Percentiles rank a stretch among this genome's conserved stretches.
Evolutionary conservation across 345 rosid species (phyloP).

Genomic region (Linum trigynum): DNA sequence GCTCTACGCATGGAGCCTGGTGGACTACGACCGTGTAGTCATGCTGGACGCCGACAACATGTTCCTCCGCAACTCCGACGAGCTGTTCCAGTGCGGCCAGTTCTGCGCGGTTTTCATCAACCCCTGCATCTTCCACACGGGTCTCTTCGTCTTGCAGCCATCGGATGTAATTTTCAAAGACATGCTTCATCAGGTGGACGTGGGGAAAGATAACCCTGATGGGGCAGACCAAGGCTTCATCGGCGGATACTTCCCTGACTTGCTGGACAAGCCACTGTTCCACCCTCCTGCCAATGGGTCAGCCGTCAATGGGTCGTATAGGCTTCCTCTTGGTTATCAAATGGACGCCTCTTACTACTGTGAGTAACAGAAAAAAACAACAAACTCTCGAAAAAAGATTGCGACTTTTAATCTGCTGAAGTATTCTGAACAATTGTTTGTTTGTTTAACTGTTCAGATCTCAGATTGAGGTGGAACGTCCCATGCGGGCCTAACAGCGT

Average conservation of each 20-base stretch:
- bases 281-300: constrained; percentile 47
- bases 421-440: background rate
- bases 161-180: constrained; percentile 57
- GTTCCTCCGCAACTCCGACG: constrained; percentile 71
- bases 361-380: constrained; percentile 26
- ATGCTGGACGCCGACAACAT: constrained; percentile 94
- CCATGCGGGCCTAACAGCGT: constrained; percentile 96
- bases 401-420: background rate
- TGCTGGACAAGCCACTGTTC: constrained; percentile 76
- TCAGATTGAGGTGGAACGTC: constrained; percentile 73
- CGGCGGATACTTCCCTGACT: constrained; percentile 70
- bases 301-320: constrained; percentile 50
- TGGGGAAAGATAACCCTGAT: constrained; percentile 58
- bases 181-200: constrained; percentile 65
- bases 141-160: constrained; percentile 83
- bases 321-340: constrained; percentile 95
- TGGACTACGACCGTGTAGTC: constrained; percentile 72
- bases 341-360: constrained; percentile 96
- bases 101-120: constrained; percentile 94
- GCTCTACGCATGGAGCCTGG: constrained; percentile 82
- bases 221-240: constrained; percentile 99
- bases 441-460: constrained; percentile 36
- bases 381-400: background rate
- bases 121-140: constrained; percentile 97
- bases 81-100: constrained; percentile 86